Conservation (phyloP, 129 eudicot species). For the Helianthus annuus region DNA sequence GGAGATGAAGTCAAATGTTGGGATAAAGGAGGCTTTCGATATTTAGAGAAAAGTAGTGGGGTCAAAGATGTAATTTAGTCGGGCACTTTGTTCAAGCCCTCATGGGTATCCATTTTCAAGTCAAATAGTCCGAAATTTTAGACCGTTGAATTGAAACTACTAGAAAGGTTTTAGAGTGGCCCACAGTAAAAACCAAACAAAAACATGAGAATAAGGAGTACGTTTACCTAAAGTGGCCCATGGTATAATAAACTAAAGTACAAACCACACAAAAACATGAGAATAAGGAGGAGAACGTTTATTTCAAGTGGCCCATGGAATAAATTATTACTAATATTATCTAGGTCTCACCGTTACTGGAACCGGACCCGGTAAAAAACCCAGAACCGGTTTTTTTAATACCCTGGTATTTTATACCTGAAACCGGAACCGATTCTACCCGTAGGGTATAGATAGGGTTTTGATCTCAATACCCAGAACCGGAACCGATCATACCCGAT, state of each 20-base stretch:
- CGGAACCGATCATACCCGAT: too few species aligned
- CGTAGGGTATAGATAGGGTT: too few species aligned
- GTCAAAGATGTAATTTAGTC: conserved; percentile 28
- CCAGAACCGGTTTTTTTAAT: too few species aligned
- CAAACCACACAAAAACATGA: neutral
- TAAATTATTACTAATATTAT: neutral
- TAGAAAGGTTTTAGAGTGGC: too few species aligned
- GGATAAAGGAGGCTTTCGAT: neutral
- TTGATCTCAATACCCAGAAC: too few species aligned
- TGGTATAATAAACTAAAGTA: neutral
- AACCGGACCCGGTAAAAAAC: too few species aligned
- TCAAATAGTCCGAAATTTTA: conserved; percentile 3
- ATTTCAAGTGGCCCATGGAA: neutral
- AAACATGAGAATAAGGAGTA: too few species aligned
- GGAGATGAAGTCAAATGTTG: conserved; percentile 17
- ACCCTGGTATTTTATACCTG: too few species aligned
- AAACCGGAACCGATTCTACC: too few species aligned
- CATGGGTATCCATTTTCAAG: neutral
- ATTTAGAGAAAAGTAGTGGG: conserved; percentile 26
- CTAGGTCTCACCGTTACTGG: neutral
- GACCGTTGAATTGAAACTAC: conserved; percentile 10
- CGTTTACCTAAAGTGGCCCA: too few species aligned
- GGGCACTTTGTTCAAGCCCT: neutral
- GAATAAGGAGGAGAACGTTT: neutral
- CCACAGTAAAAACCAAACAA: too few species aligned